Base-by-base conservation (phyloP, 306 rosid genomes). In the Vachellia collinsii region DNA sequence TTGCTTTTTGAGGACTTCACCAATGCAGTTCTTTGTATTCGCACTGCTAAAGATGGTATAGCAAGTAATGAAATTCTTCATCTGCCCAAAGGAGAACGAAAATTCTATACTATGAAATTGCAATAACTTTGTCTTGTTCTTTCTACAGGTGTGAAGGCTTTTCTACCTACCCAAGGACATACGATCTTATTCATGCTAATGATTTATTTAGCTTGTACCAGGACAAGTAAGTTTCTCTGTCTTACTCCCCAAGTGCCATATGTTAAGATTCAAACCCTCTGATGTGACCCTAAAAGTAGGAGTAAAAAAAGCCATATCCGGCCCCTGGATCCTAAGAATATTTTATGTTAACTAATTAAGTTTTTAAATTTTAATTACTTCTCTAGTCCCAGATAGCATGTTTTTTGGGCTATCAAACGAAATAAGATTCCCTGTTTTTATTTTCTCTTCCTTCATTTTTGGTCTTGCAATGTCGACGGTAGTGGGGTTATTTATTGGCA, bases 121-220 rank as follows among this genome's bases (percentile, higher is more conserved):
- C 36, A 50, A 50, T 74, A 64, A 76, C 72, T 29, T 29, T 74
- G 66, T 79, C n/a, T 64, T 74, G 70, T 81, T 79, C 72, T 78
- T 82, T 87, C 62, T 83, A 70, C 88, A 96, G 99, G 99, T 92
- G 99, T 82, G 99, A 96, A 87, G 98, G 99, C 86, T 93, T 96
- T 87, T 96, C 99, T 61, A 96, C 99, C 36, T 93, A 96, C 86
- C 99, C 97, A 44, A 96, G 98, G 88, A 90, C 98, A n/a, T 92
- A 93, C 61, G 99, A 96, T 86, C 81, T 96, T 54, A 90, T 96
- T 77, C 99, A 96, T 82, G 97, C 92, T 58, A 89, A 79, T 84
- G 93, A 87, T 29, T 88, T 93, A 77, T 96, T 93, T 85, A 88
- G 92, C 86, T 74, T 96, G 90, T 96, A 92, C 86, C 78, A 84